A percentile compares a stretch with the other conserved stretches of the same genome.
phyloP scores from a whole-genome alignment of 805 yeast species.

The Kodamaea restingae region DNA sequence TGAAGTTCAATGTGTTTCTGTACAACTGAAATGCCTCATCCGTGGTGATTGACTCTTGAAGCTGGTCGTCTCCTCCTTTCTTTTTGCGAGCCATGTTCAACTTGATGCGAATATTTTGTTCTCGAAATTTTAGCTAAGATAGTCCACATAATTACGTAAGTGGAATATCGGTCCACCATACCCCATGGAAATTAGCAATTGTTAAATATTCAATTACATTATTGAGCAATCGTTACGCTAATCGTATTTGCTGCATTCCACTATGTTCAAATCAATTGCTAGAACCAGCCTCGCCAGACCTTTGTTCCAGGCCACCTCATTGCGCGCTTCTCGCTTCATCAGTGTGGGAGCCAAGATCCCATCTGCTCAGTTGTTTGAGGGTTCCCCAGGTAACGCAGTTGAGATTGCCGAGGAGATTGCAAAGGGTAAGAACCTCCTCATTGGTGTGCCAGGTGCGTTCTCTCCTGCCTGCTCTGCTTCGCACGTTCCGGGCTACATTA shows the following conservation, averaged over 20 bases:
- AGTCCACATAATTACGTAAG: neutral
- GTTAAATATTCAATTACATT: neutral
- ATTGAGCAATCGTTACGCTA: too few species aligned
- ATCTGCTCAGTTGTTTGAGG: conserved; percentile 49
- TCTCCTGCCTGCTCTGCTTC: conserved; percentile 73
- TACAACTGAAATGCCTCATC: conserved; percentile 55
- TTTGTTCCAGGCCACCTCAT: neutral
- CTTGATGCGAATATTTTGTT: neutral
- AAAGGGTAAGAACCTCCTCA: conserved; percentile 32
- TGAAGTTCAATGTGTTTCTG: conserved; percentile 65
- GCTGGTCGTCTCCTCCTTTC: conserved; percentile 11
- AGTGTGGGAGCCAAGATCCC: conserved; percentile 61
- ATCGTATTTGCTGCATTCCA: too few species aligned
- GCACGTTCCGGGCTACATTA: conserved; percentile 73
- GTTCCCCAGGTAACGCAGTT: conserved; percentile 61
- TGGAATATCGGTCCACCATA: neutral
- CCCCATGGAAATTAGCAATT: conserved; percentile 2
- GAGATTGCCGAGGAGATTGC: conserved; percentile 47
- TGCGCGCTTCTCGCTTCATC: conserved; percentile 9
- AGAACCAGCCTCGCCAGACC: conserved; percentile 7
- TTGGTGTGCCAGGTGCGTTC: conserved; percentile 60
- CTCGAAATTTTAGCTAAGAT: neutral
- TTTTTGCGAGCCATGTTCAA: conserved; percentile 9
- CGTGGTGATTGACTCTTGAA: conserved; percentile 40
- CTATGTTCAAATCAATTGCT: conserved; percentile 7